These are phyloP conservation scores for Boletus subluridellus DNA, from an alignment of 1,284 basidiomycete genomes.

Conservation along the genomic window DNA sequence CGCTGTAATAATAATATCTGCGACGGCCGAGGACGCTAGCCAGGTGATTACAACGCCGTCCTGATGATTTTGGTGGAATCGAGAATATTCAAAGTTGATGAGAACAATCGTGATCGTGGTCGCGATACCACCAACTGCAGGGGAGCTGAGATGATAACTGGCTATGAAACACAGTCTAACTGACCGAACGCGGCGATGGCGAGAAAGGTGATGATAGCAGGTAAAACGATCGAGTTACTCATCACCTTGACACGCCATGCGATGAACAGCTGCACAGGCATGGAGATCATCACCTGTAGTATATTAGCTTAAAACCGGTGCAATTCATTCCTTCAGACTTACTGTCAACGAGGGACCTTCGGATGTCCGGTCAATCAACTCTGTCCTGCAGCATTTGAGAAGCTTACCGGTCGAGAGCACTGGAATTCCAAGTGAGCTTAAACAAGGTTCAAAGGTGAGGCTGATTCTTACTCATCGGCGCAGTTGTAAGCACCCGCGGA, in stretches of 20 bases:
- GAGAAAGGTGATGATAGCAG: constrained; percentile 38
- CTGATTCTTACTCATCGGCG: background rate
- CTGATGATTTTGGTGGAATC: constrained; percentile 19
- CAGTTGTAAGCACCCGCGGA: background rate
- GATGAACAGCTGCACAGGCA: too few species aligned
- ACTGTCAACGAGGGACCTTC: too few species aligned
- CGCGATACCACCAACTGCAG: constrained; percentile 45
- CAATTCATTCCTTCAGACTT: too few species aligned
- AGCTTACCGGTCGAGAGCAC: too few species aligned
- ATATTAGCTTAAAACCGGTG: too few species aligned
- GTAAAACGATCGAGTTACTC: constrained; percentile 40
- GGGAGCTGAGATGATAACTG: background rate
- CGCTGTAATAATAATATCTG: constrained; percentile 47
- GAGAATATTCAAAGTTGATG: constrained; percentile 12
- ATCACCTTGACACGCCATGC: constrained; percentile 47
- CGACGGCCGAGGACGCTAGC: constrained; percentile 44
- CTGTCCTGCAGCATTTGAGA: too few species aligned
- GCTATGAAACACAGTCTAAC: too few species aligned
- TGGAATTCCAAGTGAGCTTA: too few species aligned
- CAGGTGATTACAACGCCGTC: constrained; percentile 45
- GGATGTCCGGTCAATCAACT: too few species aligned
- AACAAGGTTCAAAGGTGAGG: too few species aligned
- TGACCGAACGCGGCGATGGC: constrained; percentile 20
- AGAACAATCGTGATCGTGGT: constrained; percentile 34
- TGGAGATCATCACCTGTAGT: too few species aligned